Evolutionary conservation across 1,284 basidiomycete species (phyloP).

Genomic region (Coriolopsis trogii): DNA sequence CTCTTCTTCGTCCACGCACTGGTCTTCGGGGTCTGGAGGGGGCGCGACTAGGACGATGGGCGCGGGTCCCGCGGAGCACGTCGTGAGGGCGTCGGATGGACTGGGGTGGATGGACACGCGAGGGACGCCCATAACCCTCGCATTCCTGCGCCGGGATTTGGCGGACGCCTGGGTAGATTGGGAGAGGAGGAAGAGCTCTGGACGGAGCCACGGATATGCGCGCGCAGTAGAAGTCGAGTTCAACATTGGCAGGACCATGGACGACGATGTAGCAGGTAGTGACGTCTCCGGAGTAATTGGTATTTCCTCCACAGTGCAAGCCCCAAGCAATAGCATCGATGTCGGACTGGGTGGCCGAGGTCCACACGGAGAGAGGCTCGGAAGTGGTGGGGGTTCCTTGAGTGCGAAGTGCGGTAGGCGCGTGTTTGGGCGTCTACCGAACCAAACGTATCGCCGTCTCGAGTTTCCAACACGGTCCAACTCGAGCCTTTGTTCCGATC

Average conservation of each 20-base stretch:
- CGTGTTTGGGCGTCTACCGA: no score
- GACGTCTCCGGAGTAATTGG: background rate
- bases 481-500: no score
- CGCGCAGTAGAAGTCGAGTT: slow-evolving; percentile 4
- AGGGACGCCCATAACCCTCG: slow-evolving; percentile 17
- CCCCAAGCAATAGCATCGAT: background rate
- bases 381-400: background rate
- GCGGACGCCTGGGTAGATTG: slow-evolving; percentile 21
- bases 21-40: background rate
- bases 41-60: background rate
- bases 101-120: background rate
- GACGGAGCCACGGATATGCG: slow-evolving; percentile 3
- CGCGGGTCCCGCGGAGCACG: no score
- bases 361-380: background rate
- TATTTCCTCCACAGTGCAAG: background rate
- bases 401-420: no score
- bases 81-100: background rate
- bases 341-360: background rate
- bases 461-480: no score
- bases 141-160: slow-evolving; percentile 15
- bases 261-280: slow-evolving; percentile 19
- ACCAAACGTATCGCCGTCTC: no score
- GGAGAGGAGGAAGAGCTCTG: slow-evolving; percentile 28
- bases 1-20: no score
- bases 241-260: slow-evolving; percentile 16